Conservation (phyloP, 2,329 filamentous ascomycete species). For the Orbilia oligospora region DNA sequence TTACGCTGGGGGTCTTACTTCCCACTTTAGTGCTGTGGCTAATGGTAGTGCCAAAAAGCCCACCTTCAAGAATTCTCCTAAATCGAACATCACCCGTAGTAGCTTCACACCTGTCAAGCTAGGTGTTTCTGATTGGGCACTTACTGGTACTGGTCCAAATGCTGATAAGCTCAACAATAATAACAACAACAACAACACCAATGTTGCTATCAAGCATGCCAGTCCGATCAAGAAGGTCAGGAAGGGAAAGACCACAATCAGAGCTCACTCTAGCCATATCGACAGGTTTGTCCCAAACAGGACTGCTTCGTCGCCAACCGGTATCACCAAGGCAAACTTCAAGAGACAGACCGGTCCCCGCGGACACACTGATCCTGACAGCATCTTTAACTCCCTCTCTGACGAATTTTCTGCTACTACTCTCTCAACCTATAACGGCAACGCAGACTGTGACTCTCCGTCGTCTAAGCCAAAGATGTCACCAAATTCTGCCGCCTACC, state of each 20-base stretch:
- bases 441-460: conserved; percentile 75
- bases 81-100: conserved; percentile 89
- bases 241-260: conserved; percentile 81
- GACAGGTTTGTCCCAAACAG: conserved; percentile 98
- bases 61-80: conserved; percentile 77
- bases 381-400: conserved; percentile 78
- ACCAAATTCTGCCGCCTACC: conserved; percentile 80
- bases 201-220: conserved; percentile 66
- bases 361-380: conserved; percentile 77
- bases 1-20: conserved; percentile 66
- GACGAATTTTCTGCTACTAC: conserved; percentile 82
- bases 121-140: conserved; percentile 90
- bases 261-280: conserved; percentile 74
- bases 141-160: conserved; percentile 82
- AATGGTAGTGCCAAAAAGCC: conserved; percentile 69
- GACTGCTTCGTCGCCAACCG: conserved; percentile 85
- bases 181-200: conserved; percentile 64
- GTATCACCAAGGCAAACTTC: conserved; percentile 83
- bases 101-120: conserved; percentile 83
- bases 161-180: conserved; percentile 65
- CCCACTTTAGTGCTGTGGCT: conserved; percentile 68
- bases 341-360: conserved; percentile 71
- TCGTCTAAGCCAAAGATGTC: conserved; percentile 54
- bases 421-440: conserved; percentile 75
- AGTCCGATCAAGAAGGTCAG: conserved; percentile 73